These are phyloP conservation scores for Lycium barbarum DNA, from an alignment of 257 asterid species.

Conservation along the genomic window DNA sequence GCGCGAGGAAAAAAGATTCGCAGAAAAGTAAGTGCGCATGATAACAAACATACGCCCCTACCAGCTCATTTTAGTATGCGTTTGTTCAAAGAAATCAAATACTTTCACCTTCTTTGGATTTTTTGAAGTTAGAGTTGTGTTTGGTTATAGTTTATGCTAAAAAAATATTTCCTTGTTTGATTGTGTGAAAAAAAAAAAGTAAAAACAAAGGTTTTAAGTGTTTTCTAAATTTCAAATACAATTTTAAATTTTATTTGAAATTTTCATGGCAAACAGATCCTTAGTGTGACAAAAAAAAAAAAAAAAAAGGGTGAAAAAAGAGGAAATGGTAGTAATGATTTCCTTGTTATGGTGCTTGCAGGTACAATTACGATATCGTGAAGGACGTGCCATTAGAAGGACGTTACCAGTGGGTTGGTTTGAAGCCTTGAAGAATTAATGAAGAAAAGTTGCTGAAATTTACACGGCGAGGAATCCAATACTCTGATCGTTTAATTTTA, in stretches of 20 bases:
- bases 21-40: slow-evolving; percentile 68
- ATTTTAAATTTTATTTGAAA: no score
- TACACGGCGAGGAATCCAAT: slow-evolving; percentile 39
- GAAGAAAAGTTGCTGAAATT: not conserved
- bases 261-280: no score
- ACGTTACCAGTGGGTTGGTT: slow-evolving; percentile 43
- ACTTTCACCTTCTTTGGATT: no score
- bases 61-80: not conserved
- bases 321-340: not conserved
- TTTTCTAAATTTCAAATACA: no score
- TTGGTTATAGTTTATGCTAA: no score
- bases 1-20: slow-evolving; percentile 66
- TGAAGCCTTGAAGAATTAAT: slow-evolving; percentile 45
- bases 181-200: no score
- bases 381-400: slow-evolving; percentile 38
- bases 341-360: slow-evolving; percentile 29
- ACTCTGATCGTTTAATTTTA: not conserved
- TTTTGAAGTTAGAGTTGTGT: no score
- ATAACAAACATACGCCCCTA: not conserved
- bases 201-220: no score
- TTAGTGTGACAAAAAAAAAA: not conserved
- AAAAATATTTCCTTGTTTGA: no score
- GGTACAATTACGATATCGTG: slow-evolving; percentile 44
- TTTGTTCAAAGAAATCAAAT: no score
- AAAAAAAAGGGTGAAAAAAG: not conserved